These are phyloP conservation scores for Coemansia sp. DNA, from an alignment of 192 early-diverging fungal species.

Conservation along the genomic window DNA sequence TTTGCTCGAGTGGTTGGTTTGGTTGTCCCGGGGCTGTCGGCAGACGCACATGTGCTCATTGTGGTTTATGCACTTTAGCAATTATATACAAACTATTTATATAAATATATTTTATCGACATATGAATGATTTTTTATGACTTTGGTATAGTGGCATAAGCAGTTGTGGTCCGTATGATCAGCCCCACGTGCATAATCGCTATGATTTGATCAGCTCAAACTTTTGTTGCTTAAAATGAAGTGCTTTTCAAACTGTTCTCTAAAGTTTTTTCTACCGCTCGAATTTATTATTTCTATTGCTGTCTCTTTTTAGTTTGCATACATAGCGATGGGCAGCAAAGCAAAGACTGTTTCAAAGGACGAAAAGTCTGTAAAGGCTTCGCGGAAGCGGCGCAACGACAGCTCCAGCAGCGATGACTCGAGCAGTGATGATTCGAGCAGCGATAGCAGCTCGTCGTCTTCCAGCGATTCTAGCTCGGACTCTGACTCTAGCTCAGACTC, in stretches of 20 bases:
- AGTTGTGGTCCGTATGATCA: too few species aligned
- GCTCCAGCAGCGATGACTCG: slow-evolving; percentile 2
- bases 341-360: not conserved
- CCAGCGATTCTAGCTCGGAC: slow-evolving; percentile 4
- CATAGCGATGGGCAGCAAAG: not conserved
- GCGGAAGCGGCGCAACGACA: slow-evolving; percentile 4
- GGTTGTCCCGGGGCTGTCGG: not conserved
- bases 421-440: slow-evolving; percentile 4
- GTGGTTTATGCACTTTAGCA: not conserved
- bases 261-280: too few species aligned
- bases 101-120: too few species aligned
- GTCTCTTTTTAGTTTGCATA: not conserved
- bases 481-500: slow-evolving; percentile 8
- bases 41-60: not conserved
- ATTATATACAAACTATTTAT: not conserved
- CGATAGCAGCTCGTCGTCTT: slow-evolving; percentile 5
- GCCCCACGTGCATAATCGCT: too few species aligned
- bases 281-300: too few species aligned
- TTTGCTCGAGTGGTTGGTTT: not conserved
- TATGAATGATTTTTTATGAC: too few species aligned
- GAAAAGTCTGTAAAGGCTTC: not conserved
- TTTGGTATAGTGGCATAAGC: too few species aligned
- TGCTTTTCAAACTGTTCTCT: too few species aligned
- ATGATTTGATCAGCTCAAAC: too few species aligned
- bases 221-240: too few species aligned